phyloP scores from a whole-genome alignment of 2,329 filamentous ascomycete genomes.

The Fusarium cicatricum region DNA sequence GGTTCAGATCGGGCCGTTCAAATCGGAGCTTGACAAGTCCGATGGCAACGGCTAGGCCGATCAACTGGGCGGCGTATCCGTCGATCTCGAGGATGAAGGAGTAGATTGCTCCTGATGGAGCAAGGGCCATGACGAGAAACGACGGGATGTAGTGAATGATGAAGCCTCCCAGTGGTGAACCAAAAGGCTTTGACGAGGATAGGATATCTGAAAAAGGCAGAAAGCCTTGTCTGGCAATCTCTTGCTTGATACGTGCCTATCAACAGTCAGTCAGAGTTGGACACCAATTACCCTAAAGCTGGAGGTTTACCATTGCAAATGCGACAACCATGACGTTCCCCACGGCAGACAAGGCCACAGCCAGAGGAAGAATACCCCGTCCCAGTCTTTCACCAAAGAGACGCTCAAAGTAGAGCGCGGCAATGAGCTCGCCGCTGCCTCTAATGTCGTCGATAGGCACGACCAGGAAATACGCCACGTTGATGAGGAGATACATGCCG shows the following conservation, averaged over 20 bases:
- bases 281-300: not conserved
- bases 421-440: conserved; percentile 71
- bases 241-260: conserved; percentile 74
- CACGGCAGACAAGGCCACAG: conserved; percentile 71
- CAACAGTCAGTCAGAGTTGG: conserved; percentile 15
- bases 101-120: conserved; percentile 72
- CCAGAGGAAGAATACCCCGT: conserved; percentile 65
- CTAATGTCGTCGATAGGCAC: conserved; percentile 74
- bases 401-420: conserved; percentile 71
- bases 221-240: conserved; percentile 76
- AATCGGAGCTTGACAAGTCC: conserved; percentile 69
- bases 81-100: conserved; percentile 78
- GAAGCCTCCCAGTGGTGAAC: conserved; percentile 72
- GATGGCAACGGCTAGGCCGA: conserved; percentile 63
- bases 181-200: conserved; percentile 72
- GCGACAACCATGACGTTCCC: conserved; percentile 79
- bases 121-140: conserved; percentile 69
- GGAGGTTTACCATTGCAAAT: conserved; percentile 66
- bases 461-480: conserved; percentile 69
- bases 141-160: conserved; percentile 75
- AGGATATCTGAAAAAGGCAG: conserved; percentile 69
- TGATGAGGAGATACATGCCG: conserved; percentile 71
- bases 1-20: conserved; percentile 64
- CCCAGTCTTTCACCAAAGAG: conserved; percentile 69
- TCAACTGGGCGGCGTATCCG: conserved; percentile 71